Percentiles rank a stretch among this genome's conserved stretches.
Evolutionary conservation across 345 rosid genomes (phyloP).

Genomic region (Brassica nigra): DNA sequence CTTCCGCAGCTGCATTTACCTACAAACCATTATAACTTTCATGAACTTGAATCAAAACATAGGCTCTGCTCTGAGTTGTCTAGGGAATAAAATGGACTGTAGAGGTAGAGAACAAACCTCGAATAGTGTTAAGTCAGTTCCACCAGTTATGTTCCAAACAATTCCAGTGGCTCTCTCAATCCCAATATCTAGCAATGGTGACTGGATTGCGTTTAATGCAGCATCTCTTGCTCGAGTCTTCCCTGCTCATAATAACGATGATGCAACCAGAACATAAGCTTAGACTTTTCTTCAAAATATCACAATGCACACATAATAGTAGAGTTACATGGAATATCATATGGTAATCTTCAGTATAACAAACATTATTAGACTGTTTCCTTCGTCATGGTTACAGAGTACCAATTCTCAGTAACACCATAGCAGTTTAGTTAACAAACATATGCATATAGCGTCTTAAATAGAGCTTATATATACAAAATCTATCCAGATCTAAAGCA

Average conservation of each 20-base stretch:
- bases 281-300: not conserved
- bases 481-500: too few relatives aligned
- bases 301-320: not conserved
- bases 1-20: conserved; percentile 99
- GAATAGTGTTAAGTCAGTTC: conserved; percentile 81
- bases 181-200: conserved; percentile 92
- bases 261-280: not conserved
- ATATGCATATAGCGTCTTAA: not conserved
- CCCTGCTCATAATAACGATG: conserved; percentile 46
- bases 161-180: conserved; percentile 99
- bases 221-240: conserved; percentile 98
- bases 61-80: not conserved
- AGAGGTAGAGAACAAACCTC: conserved; percentile 59
- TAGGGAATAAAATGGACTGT: not conserved
- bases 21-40: conserved; percentile 29
- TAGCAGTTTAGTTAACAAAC: not conserved
- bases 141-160: conserved; percentile 99
- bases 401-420: not conserved
- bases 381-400: not conserved
- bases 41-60: not conserved
- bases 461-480: not conserved
- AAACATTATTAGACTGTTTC: not conserved
- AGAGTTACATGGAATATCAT: not conserved
- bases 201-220: conserved; percentile 94
- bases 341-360: not conserved